phyloP scores from a whole-genome alignment of 352 stramenopile species.

The Pelagophyceae sp. region DNA sequence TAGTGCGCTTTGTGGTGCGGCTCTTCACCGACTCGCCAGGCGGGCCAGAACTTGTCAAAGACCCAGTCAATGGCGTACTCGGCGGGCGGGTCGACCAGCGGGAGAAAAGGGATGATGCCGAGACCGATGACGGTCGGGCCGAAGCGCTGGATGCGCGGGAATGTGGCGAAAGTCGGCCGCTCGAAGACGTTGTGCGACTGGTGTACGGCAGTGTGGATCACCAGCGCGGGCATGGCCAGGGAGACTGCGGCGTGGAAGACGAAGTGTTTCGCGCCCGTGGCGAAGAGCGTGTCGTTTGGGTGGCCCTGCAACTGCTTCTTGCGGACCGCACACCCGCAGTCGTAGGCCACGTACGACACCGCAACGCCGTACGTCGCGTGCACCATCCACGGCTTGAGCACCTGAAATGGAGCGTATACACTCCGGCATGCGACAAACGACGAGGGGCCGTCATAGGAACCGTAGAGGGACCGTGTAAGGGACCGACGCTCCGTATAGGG shows the following conservation, averaged over 20 bases:
- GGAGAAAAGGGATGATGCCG: constrained; percentile 25
- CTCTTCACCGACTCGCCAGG: constrained; percentile 8
- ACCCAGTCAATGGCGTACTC: constrained; percentile 21
- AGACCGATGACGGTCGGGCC: constrained; percentile 24
- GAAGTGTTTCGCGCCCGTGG: neutral
- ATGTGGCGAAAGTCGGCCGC: constrained; percentile 1
- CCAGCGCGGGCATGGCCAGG: constrained; percentile 23
- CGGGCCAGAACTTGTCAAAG: constrained; percentile 25
- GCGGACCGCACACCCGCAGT: constrained; percentile 13
- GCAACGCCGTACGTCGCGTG: constrained; percentile 25
- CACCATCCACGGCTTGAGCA: constrained; percentile 24
- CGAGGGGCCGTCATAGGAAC: too few species aligned
- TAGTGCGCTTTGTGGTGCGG: too few species aligned
- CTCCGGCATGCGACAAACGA: too few species aligned
- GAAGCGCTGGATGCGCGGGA: constrained; percentile 10
- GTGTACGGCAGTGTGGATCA: constrained; percentile 28
- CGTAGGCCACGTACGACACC: constrained; percentile 22
- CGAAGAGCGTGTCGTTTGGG: neutral
- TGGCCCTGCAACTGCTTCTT: constrained; percentile 11
- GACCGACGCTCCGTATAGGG: too few species aligned
- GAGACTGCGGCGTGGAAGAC: constrained; percentile 23
- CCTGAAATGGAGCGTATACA: too few species aligned
- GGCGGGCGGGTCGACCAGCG: constrained; percentile 24
- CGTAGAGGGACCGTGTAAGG: too few species aligned
- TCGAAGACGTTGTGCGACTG: constrained; percentile 7